Evolutionary conservation across 768 basidiomycete species (phyloP), one percentile per base, ranked within the genome.

Genomic region (Russula brevipes): DNA sequence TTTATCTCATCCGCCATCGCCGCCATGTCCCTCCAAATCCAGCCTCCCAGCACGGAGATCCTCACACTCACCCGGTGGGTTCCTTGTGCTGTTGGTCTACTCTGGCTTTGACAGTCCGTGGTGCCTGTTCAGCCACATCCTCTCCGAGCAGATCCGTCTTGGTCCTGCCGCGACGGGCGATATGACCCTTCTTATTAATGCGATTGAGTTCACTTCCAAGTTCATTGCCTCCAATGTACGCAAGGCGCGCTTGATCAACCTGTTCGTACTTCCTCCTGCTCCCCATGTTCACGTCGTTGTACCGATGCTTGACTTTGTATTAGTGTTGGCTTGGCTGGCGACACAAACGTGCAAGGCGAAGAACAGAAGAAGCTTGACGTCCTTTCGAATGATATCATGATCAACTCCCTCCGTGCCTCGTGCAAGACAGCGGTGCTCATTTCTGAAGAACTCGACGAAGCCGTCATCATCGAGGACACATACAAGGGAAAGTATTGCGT

Each of bases 311-410:
- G 50, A 46, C 35, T 56, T 50, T 56, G 54, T 42, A 50, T 57
- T 71, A 96, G 94, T n/a, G 89, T 99, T 68, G 97, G 97, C 38
- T 82, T 96, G 24, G 97, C 97, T 16, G 97, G 97, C 16, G 94
- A 95, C 72, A 91, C 91, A 33, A 99, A 99, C 72, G 88, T 95
- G 8, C 93, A 95, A 76, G 97, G 97, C 24, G 97, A 98, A 75
- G 97, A 98, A 72, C 97, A 99, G 81, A 99, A 99, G 82, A 99
- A 99, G 78, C 82, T 99, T 57, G 95, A 97, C 72, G 88, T 97
- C n/a, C 80, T 97, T 38, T 90, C 94, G 14, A 98, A 99, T 74
- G 95, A 99, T 74, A 99, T 99, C 81, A 98, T 99, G 97, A 84
- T 98, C 70, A 98, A 98, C 72, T 88, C 95, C 52, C 84, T 99